Conservation (phyloP, 1,284 basidiomycete species). For the Cutaneotrichosporon cyanovorans region DNA sequence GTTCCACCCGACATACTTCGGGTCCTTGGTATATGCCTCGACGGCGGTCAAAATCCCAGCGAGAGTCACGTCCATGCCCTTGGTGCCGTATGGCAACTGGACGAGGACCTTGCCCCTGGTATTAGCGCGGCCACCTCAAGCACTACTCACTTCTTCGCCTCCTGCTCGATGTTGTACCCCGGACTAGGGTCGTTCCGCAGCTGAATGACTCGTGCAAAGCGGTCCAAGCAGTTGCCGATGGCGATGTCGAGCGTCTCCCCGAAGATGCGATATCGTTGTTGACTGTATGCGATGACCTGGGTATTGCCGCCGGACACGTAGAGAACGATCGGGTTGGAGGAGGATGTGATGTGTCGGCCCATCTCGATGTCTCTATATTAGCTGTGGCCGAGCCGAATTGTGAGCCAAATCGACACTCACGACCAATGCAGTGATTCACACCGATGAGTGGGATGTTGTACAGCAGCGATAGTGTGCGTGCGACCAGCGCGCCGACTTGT, state of each 20-base stretch:
- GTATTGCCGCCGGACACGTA: constrained; percentile 99
- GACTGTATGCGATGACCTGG: constrained; percentile 97
- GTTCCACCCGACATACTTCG: constrained; percentile 54
- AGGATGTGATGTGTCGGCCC: constrained; percentile 90
- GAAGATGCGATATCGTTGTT: constrained; percentile 95
- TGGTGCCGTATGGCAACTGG: constrained; percentile 87
- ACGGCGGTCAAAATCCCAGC: constrained; percentile 85
- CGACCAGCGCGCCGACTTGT: constrained; percentile 91
- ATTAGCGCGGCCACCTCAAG: neutral
- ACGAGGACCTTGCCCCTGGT: constrained; percentile 56
- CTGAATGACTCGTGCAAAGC: constrained; percentile 93
- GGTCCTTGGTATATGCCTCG: constrained; percentile 79
- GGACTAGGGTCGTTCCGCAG: constrained; percentile 93
- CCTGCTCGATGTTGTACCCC: constrained; percentile 97
- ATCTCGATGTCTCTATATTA: constrained; percentile 99
- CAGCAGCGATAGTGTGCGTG: constrained; percentile 79
- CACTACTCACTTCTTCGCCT: constrained; percentile 69
- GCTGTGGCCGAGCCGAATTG: neutral
- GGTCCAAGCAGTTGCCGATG: constrained; percentile 95
- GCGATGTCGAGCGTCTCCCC: constrained; percentile 99
- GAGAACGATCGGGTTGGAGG: constrained; percentile 90
- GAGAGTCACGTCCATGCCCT: constrained; percentile 96
- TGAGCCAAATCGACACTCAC: constrained; percentile 53
- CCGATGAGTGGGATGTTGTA: constrained; percentile 88
- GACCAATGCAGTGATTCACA: constrained; percentile 97